Base-by-base conservation (phyloP, 495 filamentous ascomycete genomes). In the Podospora australis region DNA sequence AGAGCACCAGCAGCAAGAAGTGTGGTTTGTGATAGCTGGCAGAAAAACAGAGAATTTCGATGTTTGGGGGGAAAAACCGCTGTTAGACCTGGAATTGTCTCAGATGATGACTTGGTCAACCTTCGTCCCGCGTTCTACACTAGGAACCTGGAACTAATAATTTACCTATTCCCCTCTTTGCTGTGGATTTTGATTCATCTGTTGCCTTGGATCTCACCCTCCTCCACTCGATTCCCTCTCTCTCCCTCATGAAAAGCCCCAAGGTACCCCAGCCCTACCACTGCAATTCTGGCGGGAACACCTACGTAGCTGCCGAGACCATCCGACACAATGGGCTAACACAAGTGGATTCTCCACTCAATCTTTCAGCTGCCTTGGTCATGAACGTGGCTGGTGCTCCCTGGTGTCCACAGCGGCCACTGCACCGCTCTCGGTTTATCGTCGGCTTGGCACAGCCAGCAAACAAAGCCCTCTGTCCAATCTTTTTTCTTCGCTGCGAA, bases 341-440 rank as follows among this genome's bases (percentile, higher is more conserved):
- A n/a, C n/a, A n/a, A n/a, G n/a, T n/a, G n/a, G n/a, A n/a, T n/a
- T n/a, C n/a, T n/a, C n/a, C n/a, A n/a, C n/a, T n/a, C n/a, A n/a
- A n/a, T n/a, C n/a, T 43, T 48, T 55, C 53, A 55, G 53, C 53
- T 55, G 53, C 38, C 48, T 51, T 48, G 49, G 40, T 30, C 39
- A 6, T n/a, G 38, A 17, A 13, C 7, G 43, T 32, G 10, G 43
- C 52, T 50, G 46, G 52, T 48, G 46, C 51, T 30, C 26, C 26
- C n/a, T n/a, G n/a, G n/a, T n/a, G n/a, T n/a, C n/a, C n/a, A n/a
- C n/a, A n/a, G n/a, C n/a, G n/a, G 9, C 7, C 14, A 36, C 7
- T 36, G 32, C 32, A n/a, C 32, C 19, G 45, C 5, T 54, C 32
- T 54, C 38, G 39, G 48, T 16, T 21, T n/a, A 26, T 54, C 17